Percentiles rank a stretch among this genome's conserved stretches.
phyloP scores from a whole-genome alignment of 2,329 filamentous ascomycete genomes.

The Fusarium fujikuroi region DNA sequence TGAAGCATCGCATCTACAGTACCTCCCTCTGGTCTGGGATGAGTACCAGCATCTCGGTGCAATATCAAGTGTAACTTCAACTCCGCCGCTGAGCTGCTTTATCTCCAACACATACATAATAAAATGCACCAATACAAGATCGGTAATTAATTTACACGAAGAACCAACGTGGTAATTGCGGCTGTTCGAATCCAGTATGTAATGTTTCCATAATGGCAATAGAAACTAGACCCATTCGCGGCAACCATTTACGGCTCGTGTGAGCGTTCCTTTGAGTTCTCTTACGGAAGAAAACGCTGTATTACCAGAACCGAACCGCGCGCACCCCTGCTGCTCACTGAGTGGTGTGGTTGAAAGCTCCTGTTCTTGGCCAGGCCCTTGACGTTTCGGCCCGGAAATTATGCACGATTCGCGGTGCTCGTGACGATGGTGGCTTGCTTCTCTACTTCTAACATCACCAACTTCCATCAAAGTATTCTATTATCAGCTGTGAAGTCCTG shows the following conservation, averaged over 20 bases:
- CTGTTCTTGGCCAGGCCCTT: slow-evolving; percentile 21
- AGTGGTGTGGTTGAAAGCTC: neutral
- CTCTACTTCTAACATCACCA: too few relatives aligned
- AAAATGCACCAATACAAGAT: neutral
- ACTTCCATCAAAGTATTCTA: too few relatives aligned
- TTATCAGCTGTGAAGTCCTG: too few relatives aligned
- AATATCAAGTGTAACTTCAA: neutral
- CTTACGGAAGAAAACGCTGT: neutral
- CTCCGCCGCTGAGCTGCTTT: slow-evolving; percentile 4
- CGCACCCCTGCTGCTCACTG: neutral
- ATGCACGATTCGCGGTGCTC: slow-evolving; percentile 38
- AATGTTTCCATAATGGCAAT: slow-evolving; percentile 12
- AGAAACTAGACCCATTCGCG: slow-evolving; percentile 10
- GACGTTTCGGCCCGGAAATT: slow-evolving; percentile 44
- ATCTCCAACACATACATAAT: neutral
- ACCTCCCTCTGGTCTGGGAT: neutral
- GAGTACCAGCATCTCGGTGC: neutral
- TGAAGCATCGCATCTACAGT: neutral
- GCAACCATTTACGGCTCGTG: slow-evolving; percentile 11
- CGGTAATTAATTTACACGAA: neutral
- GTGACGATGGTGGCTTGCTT: slow-evolving; percentile 35
- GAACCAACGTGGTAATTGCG: neutral
- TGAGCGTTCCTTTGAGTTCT: neutral
- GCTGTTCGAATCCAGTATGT: neutral
- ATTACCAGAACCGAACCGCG: neutral